Evolutionary conservation across 2,329 filamentous ascomycete species (phyloP).

Genomic region (Neofusicoccum ribis): DNA sequence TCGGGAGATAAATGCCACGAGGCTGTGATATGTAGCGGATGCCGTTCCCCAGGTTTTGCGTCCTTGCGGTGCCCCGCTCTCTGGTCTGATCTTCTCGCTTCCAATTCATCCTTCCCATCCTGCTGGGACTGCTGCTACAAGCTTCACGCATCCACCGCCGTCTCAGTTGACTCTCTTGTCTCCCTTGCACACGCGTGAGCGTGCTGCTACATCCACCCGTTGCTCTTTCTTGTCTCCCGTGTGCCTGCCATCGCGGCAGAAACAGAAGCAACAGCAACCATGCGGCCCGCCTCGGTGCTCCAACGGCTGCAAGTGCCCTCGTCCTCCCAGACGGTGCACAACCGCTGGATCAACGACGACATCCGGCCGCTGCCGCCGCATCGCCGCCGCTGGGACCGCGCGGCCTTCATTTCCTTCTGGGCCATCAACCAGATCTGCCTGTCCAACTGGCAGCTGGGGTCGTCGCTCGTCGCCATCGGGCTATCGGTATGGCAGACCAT

Average conservation of each 20-base stretch:
- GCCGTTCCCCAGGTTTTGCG: not conserved
- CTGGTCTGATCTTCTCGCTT: not conserved
- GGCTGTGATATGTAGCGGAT: not conserved
- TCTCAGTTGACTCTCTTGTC: not conserved
- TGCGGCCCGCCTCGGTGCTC: not conserved
- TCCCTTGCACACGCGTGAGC: not conserved
- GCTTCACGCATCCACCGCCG: no score
- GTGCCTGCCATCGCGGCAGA: no score
- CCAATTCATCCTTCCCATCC: not conserved
- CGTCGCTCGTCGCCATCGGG: slow-evolving; percentile 39
- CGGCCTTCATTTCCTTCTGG: slow-evolving; percentile 43
- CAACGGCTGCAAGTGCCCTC: not conserved
- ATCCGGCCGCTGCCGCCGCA: slow-evolving; percentile 42
- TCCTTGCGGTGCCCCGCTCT: not conserved
- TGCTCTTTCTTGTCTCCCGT: no score
- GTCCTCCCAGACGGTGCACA: not conserved
- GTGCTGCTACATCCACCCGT: not conserved
- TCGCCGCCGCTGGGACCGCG: slow-evolving; percentile 38
- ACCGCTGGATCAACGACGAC: slow-evolving; percentile 43
- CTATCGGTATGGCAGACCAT: slow-evolving; percentile 45
- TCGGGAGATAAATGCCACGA: not conserved
- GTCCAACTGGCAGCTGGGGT: slow-evolving; percentile 41
- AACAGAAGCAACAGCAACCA: no score
- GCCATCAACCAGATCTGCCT: slow-evolving; percentile 39
- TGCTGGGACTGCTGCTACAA: not conserved